Evolutionary conservation across 495 filamentous ascomycete genomes (phyloP).

Genomic region (Penicillium bovifimosum): DNA sequence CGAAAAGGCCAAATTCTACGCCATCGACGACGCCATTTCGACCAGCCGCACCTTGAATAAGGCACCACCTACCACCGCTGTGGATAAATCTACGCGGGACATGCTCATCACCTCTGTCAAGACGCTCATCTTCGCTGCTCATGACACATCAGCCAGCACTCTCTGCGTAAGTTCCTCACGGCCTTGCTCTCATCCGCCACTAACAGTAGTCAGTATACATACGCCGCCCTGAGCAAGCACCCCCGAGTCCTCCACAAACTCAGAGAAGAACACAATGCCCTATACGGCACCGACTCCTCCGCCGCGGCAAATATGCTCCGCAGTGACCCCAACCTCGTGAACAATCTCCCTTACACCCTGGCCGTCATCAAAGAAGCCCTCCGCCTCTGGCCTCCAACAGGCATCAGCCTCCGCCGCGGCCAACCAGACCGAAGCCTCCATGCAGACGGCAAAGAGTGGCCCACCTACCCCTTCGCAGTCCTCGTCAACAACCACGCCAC

Average conservation of each 20-base stretch:
- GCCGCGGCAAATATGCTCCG: constrained; percentile 18
- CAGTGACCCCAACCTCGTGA: constrained; percentile 32
- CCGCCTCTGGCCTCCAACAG: constrained; percentile 35
- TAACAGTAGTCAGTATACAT: constrained; percentile 27
- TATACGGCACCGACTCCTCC: constrained; percentile 25
- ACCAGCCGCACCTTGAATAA: not conserved
- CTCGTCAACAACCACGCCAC: constrained; percentile 2
- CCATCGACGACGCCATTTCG: constrained; percentile 1
- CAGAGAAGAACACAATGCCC: constrained; percentile 41
- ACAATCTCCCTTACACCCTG: constrained; percentile 37
- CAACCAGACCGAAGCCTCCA: not conserved
- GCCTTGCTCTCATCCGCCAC: constrained; percentile 20
- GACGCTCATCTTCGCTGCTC: constrained; percentile 29
- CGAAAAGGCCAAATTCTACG: not conserved
- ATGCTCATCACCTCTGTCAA: constrained; percentile 1
- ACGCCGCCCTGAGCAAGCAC: constrained; percentile 43
- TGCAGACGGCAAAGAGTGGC: not conserved
- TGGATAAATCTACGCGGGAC: not conserved
- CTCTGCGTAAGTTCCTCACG: constrained; percentile 8
- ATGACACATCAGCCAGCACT: constrained; percentile 32
- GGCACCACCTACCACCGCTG: not conserved
- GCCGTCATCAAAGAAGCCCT: constrained; percentile 48
- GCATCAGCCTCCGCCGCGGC: constrained; percentile 16
- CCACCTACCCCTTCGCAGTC: not conserved
- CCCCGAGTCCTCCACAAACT: constrained; percentile 35